phyloP scores from a whole-genome alignment of 208 protist genomes.

The Leishmania martiniquensis region DNA sequence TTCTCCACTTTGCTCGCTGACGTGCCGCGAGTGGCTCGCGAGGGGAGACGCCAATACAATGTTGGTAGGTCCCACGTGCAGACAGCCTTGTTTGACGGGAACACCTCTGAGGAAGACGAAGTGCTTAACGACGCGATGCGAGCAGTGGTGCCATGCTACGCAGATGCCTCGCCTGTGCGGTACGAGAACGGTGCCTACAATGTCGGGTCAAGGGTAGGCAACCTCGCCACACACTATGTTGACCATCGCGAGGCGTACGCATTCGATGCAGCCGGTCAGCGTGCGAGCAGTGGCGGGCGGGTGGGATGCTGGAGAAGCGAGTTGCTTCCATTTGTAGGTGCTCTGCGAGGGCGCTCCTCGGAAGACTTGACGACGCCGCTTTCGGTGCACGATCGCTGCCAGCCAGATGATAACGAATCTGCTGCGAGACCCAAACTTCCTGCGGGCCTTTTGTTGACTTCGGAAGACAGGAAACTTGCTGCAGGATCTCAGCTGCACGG shows the following conservation, averaged over 20 bases:
- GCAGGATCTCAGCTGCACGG: constrained; percentile 14
- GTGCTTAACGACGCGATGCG: constrained; percentile 81
- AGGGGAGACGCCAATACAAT: constrained; percentile 80
- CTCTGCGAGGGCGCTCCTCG: constrained; percentile 5
- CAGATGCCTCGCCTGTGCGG: constrained; percentile 52
- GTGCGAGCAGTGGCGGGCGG: not conserved
- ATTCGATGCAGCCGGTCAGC: constrained; percentile 38
- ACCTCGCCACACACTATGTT: constrained; percentile 65
- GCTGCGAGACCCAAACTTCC: constrained; percentile 22
- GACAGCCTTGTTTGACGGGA: constrained; percentile 26
- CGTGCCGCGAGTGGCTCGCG: constrained; percentile 50
- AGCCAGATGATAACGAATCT: not conserved
- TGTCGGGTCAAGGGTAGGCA: constrained; percentile 54
- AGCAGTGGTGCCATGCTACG: constrained; percentile 75
- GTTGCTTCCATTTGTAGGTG: constrained; percentile 11
- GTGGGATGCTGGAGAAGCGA: constrained; percentile 1
- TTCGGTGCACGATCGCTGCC: constrained; percentile 26
- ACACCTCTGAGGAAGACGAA: constrained; percentile 71
- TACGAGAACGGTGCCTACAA: constrained; percentile 87
- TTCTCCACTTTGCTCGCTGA: constrained; percentile 41
- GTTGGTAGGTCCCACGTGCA: constrained; percentile 61
- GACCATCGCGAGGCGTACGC: constrained; percentile 75
- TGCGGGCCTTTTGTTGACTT: constrained; percentile 21
- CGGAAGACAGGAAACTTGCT: constrained; percentile 17
- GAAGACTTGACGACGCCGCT: constrained; percentile 20